phyloP scores from a whole-genome alignment of 2,329 filamentous ascomycete species.

The Metarhizium album region DNA sequence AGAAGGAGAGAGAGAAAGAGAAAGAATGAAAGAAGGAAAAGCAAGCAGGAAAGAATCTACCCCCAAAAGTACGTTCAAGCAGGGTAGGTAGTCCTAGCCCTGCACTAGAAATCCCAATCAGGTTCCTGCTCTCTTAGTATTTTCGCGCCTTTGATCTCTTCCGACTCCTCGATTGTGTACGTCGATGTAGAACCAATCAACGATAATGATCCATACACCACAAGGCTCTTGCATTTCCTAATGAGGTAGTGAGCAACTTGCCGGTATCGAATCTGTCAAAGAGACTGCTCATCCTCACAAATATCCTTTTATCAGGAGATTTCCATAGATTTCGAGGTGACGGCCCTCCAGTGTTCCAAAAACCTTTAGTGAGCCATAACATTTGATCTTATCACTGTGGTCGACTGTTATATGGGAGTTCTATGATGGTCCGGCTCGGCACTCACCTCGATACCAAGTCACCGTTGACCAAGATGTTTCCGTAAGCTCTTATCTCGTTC shows the following conservation, averaged over 20 bases:
- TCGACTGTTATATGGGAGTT: conserved; percentile 7
- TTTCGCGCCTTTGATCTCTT: conserved; percentile 32
- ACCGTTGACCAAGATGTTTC: conserved; percentile 32
- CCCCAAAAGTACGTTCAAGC: not conserved
- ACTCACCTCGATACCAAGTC: conserved; percentile 26
- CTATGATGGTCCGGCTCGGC: not conserved
- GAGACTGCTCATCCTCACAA: conserved; percentile 22
- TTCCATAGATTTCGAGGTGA: conserved; percentile 37
- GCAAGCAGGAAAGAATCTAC: not conserved
- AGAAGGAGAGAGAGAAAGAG: not conserved
- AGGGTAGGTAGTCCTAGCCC: not conserved
- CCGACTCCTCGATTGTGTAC: conserved; percentile 31
- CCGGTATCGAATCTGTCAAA: not conserved
- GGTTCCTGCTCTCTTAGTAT: conserved; percentile 29
- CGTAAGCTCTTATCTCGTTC: conserved; percentile 34
- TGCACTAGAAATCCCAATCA: conserved; percentile 26
- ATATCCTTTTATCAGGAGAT: conserved; percentile 32
- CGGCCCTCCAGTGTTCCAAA: conserved; percentile 30
- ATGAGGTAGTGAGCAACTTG: conserved; percentile 5
- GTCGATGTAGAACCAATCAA: conserved; percentile 33
- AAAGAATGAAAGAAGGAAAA: not conserved
- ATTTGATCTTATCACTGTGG: conserved; percentile 32
- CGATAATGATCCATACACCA: conserved; percentile 35
- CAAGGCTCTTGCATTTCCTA: conserved; percentile 30
- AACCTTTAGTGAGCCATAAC: conserved; percentile 35